Percentiles rank a stretch among this genome's conserved stretches.
These are phyloP conservation scores for Leccinum subrobustum DNA, from an alignment of 1,284 basidiomycete species.

Conservation along the genomic window DNA sequence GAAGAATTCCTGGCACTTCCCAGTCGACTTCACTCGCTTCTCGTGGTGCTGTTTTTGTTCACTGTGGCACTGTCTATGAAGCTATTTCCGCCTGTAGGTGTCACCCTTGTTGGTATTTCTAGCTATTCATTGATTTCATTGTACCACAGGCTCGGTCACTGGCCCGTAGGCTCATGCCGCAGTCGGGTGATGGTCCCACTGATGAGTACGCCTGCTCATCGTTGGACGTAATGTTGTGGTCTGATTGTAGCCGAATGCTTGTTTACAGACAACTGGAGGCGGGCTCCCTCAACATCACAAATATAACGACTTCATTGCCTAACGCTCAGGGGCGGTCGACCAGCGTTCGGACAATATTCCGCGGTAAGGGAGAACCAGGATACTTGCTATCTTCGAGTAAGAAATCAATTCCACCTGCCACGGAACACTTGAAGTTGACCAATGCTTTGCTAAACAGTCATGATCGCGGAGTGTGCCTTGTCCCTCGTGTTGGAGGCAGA, in stretches of 20 bases:
- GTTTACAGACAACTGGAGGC: conserved; percentile 49
- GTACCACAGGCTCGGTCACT: conserved; percentile 52
- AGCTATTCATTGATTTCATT: background rate
- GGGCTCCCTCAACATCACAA: conserved; percentile 58
- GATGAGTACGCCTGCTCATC: conserved; percentile 44
- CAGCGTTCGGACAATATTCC: conserved; percentile 59
- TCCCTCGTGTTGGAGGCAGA: conserved; percentile 55
- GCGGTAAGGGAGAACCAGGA: conserved; percentile 77
- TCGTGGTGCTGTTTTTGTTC: conserved; percentile 27
- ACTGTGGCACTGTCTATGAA: conserved; percentile 18
- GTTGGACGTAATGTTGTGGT: background rate
- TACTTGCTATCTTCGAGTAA: conserved; percentile 68
- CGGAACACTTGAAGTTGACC: conserved; percentile 5
- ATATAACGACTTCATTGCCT: conserved; percentile 50
- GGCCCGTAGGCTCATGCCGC: conserved; percentile 39
- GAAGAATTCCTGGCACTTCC: conserved; percentile 62
- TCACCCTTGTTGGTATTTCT: background rate
- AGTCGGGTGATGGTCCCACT: conserved; percentile 63
- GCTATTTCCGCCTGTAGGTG: conserved; percentile 27
- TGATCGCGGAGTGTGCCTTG: conserved; percentile 77
- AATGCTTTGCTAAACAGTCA: conserved; percentile 43
- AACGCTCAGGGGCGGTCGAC: conserved; percentile 43
- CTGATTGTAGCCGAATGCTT: conserved; percentile 4
- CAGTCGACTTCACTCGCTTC: conserved; percentile 42
- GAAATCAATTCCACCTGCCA: conserved; percentile 17